Conservation (phyloP, 805 yeast species). For the Yueomyces sinensis region DNA sequence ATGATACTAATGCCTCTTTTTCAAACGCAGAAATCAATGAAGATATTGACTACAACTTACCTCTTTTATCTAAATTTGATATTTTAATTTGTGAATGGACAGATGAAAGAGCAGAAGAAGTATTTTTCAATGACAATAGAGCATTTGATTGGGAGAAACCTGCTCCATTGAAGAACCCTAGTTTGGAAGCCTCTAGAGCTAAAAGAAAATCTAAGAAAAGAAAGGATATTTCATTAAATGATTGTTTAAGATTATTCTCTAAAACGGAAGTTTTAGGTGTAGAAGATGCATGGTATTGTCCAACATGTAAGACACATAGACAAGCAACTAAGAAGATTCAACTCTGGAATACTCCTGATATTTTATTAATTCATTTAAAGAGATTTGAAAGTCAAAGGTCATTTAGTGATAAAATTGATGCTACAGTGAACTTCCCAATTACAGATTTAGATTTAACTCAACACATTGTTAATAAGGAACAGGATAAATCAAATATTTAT, state of each 20-base stretch:
- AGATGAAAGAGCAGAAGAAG: slow-evolving; percentile 31
- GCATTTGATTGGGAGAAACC: slow-evolving; percentile 45
- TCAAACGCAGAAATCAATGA: neutral
- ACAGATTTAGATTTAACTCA: slow-evolving; percentile 61
- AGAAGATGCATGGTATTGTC: slow-evolving; percentile 90
- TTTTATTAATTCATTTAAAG: slow-evolving; percentile 78
- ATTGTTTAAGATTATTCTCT: slow-evolving; percentile 64
- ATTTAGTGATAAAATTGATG: slow-evolving; percentile 81
- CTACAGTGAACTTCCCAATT: slow-evolving; percentile 76
- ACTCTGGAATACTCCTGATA: slow-evolving; percentile 88
- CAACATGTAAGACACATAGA: slow-evolving; percentile 74
- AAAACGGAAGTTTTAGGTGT: slow-evolving; percentile 76
- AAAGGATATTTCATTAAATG: slow-evolving; percentile 45
- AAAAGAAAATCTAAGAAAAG: slow-evolving; percentile 18
- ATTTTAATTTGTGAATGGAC: slow-evolving; percentile 62
- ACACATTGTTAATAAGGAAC: slow-evolving; percentile 31
- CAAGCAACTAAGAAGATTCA: slow-evolving; percentile 84
- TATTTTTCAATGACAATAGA: slow-evolving; percentile 37
- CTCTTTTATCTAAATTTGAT: slow-evolving; percentile 8
- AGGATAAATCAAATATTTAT: slow-evolving; percentile 33
- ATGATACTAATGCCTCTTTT: neutral
- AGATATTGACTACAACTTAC: neutral
- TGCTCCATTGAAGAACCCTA: slow-evolving; percentile 36
- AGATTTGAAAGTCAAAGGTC: slow-evolving; percentile 76
- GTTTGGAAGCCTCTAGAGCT: slow-evolving; percentile 35